Evolutionary conservation across 352 stramenopile genomes (phyloP), one percentile per base, ranked within the genome.

Genomic region (Plasmopara muralis): DNA sequence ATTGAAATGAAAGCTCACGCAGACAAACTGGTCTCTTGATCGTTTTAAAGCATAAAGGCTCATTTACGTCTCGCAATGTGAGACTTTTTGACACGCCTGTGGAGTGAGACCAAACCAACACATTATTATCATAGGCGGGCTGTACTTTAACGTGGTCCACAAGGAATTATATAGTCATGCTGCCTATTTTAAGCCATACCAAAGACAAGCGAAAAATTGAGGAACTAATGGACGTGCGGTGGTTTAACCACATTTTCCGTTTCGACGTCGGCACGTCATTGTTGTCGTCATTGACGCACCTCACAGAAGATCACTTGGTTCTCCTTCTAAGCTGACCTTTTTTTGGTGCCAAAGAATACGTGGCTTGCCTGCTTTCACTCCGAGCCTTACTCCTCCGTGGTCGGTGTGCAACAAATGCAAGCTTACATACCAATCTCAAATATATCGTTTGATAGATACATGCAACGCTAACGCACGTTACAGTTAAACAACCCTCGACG

Each of bases 331-430:
- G 54, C 46, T 50, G 62, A 63, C 77, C 53, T 76, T 75, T 71
- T 70, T 64, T 45, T 62, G 69, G 72, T 75, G 72, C 72, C 49
- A 62, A 68, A 64, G 9, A 65, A 72, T 35, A 57, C 47, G 33
- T 7, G 6, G 70, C 68, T 74, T 57, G 72, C 72, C 66, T 83
- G 72, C 72, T 83, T 83, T 83, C 72, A 79, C 64, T 58, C 72
- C 50, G 64, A 50, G 63, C 59, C 62, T 47, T 50, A 64, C 54
- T 67, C 38, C 55, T 72, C 69, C 60, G 55, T 79, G 68, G 63
- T 66, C 66, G 57, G 63, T 68, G 66, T 79, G 72, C 69, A 83
- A 83, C 72, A 79, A 68, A 79, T 74, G 72, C 64, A 66, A 70
- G 69, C 68, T 62, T 30, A 83, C 57, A 83, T 75, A 34, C 3